Conservation (phyloP, 2,329 filamentous ascomycete genomes). For the Zymoseptoria tritici region DNA sequence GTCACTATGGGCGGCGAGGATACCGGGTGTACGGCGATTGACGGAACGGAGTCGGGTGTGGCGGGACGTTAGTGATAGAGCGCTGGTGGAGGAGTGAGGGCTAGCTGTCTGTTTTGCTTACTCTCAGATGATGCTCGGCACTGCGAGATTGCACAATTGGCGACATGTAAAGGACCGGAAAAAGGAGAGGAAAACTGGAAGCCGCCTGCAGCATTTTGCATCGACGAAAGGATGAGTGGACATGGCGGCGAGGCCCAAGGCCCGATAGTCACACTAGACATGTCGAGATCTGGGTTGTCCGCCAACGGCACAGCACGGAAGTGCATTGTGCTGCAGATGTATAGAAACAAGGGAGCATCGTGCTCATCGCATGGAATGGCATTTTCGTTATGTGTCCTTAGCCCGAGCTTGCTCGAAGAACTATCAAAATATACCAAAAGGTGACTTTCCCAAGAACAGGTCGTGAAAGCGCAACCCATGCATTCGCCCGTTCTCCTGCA, state of each 20-base stretch:
- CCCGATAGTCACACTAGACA: neutral
- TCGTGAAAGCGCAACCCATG: no score
- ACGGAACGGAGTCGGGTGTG: constrained; percentile 83
- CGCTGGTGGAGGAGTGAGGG: constrained; percentile 11
- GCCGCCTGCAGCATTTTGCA: no score
- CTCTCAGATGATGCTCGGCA: neutral
- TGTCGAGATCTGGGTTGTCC: neutral
- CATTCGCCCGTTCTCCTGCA: no score
- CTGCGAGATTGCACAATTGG: neutral
- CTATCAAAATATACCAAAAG: neutral
- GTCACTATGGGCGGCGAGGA: constrained; percentile 76
- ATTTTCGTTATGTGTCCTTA: neutral
- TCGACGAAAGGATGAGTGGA: no score
- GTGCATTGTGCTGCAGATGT: neutral
- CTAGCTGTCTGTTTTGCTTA: neutral
- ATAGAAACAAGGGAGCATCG: neutral
- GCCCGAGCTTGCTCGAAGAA: neutral
- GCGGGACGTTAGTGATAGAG: constrained; percentile 59
- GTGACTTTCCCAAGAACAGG: no score
- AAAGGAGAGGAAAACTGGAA: no score
- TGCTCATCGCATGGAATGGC: neutral
- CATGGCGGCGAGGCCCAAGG: no score
- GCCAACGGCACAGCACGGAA: neutral
- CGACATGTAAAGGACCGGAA: neutral
- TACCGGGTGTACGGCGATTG: constrained; percentile 71